Base-by-base conservation (phyloP, 1,139 yeast species). In the Saccharomycopsis phalli region DNA sequence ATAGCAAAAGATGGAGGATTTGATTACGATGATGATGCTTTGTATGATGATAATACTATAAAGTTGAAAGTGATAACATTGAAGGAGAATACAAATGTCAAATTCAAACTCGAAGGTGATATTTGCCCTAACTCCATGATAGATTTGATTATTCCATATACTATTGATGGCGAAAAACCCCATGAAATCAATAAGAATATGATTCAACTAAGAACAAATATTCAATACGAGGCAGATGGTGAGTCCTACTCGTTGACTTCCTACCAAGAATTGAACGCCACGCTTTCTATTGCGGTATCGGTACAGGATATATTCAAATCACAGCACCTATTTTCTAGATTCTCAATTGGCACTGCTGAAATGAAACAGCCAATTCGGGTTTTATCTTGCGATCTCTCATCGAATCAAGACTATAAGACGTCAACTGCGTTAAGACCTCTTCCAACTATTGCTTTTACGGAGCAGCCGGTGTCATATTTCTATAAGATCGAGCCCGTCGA, bases 271-370 rank as follows among this genome's bases (percentile, higher is more conserved):
- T 51, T 79, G 5, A 78, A 77, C 45, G 68, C 76, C 4, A 62
- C 75, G 1, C 61, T 82, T 28, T 60, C 67, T 11, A 55, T 77
- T 4, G 78, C 87, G 1, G 88, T 82, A 1, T 73, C 83, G 2
- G 93, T 82, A 2, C 88, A 81, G 51, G 94, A 83, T 55, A 74
- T 77, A 11, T 81, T 81, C 60, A 72, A 71, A 44, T 55, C 69
- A 1, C 58, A 68, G 6, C 64, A 65, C 38, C 61, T 82, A 1
- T 79, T 72, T 50, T 77, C 88, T 2, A 77, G 75, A 49, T 82
- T 80, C 52, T 74, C 79, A 18, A 66, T 82, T 34, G 80, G 86
- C 8, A 69, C 86, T 2, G 65, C 79, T 1, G 67, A 68, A 25
- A 49, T 66, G 0, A 61, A 60, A 8, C 54, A 58, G 10, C 94